Base-by-base conservation (phyloP, 2,329 filamentous ascomycete genomes). In the Cercospora zeae-maydis region DNA sequence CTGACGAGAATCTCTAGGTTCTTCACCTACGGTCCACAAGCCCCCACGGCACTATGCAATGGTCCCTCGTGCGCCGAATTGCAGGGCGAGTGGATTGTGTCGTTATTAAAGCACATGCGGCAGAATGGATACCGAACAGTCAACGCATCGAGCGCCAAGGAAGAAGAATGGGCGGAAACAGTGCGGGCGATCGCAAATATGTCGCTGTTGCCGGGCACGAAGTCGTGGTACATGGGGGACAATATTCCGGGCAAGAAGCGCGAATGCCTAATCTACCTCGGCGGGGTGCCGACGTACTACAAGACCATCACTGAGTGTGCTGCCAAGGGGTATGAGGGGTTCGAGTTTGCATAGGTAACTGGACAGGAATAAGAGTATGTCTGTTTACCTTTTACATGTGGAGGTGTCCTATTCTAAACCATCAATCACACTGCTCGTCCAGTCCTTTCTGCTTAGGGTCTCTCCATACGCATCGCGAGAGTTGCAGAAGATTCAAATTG, bases 171-270 rank as follows among this genome's bases (percentile, higher is more conserved):
- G 71, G 63, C 37, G 3, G 49, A 69, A n/a, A 34, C 33, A 37
- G 59, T 62, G 1, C 79, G 78, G 0, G 78, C 77, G 2, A 77
- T 79, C 61, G 73, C 72, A 45, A 79, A 79, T 49, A 77, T 77
- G 0, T 78, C 78, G 3, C 75, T 71, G 24, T 66, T 68, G 53
- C 64, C 63, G 2, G 30, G 62, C 21, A 65, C 64, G 8, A 63
- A 71, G n/a, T 63, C 60, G 6, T 68, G 66, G 72, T 80, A 39
- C 75, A 72, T 8, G 71, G 77, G 67, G 31, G 75, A 74, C 6
- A 80, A 81, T 54, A 72, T 81, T 10, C 78, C 79, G 0, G 78
- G 79, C 7, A 80, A 80, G 71, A 68, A 73, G 6, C 71, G 74
- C 4, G 78, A 80, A 67, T 56, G 58, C 21, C 53, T 67, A 6